Evolutionary conservation across 2,329 filamentous ascomycete genomes (phyloP).

Genomic region (Stemphylium vesicarium): DNA sequence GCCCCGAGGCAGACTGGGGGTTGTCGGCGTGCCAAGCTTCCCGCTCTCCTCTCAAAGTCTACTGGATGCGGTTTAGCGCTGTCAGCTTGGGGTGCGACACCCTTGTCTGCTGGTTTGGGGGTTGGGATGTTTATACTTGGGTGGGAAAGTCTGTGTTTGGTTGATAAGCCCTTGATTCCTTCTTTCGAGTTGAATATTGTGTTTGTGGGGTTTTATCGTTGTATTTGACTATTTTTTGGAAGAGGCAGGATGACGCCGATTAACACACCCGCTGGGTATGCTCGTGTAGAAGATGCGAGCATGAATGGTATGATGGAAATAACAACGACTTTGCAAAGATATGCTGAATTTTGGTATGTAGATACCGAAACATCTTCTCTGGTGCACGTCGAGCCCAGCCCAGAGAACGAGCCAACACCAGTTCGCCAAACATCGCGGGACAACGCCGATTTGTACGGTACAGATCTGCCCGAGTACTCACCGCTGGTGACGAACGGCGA

Average conservation of each 20-base stretch:
- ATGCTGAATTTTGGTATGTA: neutral
- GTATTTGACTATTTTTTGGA: neutral
- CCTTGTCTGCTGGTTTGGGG: neutral
- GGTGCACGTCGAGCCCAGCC: neutral
- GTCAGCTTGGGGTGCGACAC: neutral
- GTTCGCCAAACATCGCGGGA: neutral
- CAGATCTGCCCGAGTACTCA: constrained; percentile 30
- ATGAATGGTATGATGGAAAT: neutral
- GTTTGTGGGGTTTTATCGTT: neutral
- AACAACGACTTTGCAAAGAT: neutral
- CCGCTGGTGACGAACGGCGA: constrained; percentile 18
- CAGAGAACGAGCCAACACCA: neutral
- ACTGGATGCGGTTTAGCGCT: constrained; percentile 4
- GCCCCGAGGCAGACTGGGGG: neutral
- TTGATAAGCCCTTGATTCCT: no score
- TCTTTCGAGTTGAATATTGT: no score
- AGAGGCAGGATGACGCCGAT: neutral
- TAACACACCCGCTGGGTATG: neutral
- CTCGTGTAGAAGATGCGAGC: neutral
- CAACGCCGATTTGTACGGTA: constrained; percentile 27
- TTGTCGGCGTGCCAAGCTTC: constrained; percentile 1
- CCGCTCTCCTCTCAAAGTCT: constrained; percentile 6
- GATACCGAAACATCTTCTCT: neutral
- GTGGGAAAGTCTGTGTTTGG: neutral
- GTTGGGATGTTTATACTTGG: no score